Evolutionary conservation across 2,329 filamentous ascomycete species (phyloP).

Genomic region (Myriosclerotinia scirpicola): DNA sequence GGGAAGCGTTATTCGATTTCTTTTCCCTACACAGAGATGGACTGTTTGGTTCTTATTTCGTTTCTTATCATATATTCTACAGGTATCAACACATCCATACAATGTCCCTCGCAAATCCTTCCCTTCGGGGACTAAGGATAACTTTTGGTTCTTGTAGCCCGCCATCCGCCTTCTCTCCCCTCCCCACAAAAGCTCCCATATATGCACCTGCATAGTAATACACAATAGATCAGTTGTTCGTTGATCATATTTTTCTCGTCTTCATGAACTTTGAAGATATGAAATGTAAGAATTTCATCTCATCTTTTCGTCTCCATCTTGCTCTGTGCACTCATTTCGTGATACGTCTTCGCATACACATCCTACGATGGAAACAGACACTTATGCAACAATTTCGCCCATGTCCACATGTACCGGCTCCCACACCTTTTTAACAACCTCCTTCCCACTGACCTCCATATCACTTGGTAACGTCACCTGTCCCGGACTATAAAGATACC

Average conservation of each 20-base stretch:
- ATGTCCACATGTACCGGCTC: constrained; percentile 57
- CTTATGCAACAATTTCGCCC: constrained; percentile 51
- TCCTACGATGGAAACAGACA: neutral
- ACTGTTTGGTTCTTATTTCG: constrained; percentile 29
- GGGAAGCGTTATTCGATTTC: neutral
- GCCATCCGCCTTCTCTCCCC: neutral
- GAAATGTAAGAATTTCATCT: constrained; percentile 8
- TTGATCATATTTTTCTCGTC: constrained; percentile 11
- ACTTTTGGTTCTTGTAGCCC: neutral
- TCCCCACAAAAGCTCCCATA: neutral
- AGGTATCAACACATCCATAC: constrained; percentile 36
- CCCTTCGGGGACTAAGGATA: neutral
- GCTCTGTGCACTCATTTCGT: neutral
- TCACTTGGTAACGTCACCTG: constrained; percentile 35
- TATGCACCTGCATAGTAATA: constrained; percentile 31
- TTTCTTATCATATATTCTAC: constrained; percentile 36
- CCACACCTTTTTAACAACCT: constrained; percentile 45
- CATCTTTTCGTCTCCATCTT: constrained; percentile 19
- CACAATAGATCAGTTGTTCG: constrained; percentile 27
- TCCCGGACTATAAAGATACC: constrained; percentile 89
- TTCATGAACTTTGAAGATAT: neutral
- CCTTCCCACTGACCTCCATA: constrained; percentile 51
- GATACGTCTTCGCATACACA: constrained; percentile 3
- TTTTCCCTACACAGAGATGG: constrained; percentile 23
- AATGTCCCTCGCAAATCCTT: constrained; percentile 16